phyloP scores from a whole-genome alignment of 495 filamentous ascomycete species.

The Penicillium arizonense region DNA sequence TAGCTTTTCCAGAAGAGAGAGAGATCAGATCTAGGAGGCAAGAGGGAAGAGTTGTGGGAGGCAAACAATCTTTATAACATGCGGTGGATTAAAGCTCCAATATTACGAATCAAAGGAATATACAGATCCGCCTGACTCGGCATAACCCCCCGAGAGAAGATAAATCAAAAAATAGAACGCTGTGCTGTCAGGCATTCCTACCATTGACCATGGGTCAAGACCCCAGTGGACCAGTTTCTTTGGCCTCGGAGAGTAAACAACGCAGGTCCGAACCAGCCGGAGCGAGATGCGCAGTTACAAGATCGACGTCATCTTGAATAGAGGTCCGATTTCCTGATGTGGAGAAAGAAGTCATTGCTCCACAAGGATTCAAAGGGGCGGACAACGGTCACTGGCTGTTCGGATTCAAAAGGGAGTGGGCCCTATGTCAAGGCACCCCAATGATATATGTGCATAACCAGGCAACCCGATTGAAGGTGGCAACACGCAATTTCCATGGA shows the following conservation, averaged over 20 bases:
- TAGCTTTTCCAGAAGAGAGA: neutral
- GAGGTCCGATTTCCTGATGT: conserved; percentile 11
- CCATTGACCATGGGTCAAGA: conserved; percentile 10
- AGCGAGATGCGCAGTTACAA: conserved; percentile 11
- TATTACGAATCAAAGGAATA: conserved; percentile 13
- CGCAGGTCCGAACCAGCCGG: conserved; percentile 21
- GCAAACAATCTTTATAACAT: conserved; percentile 17
- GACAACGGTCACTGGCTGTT: conserved; percentile 5
- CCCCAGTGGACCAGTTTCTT: conserved; percentile 1
- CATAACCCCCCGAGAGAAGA: conserved; percentile 9
- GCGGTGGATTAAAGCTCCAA: conserved; percentile 3
- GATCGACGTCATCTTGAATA: conserved; percentile 22
- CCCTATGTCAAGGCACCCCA: no score
- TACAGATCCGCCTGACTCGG: conserved; percentile 5
- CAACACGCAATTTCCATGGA: conserved; percentile 1
- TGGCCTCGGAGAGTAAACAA: conserved; percentile 6
- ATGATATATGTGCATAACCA: neutral
- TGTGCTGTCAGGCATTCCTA: conserved; percentile 2
- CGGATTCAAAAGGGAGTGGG: neutral
- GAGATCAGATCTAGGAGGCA: neutral
- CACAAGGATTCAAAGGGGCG: conserved; percentile 1
- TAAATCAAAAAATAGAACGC: conserved; percentile 10
- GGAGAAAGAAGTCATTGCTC: conserved; percentile 13
- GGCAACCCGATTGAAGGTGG: neutral
- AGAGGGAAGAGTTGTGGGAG: neutral